phyloP scores from a whole-genome alignment of 495 filamentous ascomycete genomes.

The Entonaema liquescens region DNA sequence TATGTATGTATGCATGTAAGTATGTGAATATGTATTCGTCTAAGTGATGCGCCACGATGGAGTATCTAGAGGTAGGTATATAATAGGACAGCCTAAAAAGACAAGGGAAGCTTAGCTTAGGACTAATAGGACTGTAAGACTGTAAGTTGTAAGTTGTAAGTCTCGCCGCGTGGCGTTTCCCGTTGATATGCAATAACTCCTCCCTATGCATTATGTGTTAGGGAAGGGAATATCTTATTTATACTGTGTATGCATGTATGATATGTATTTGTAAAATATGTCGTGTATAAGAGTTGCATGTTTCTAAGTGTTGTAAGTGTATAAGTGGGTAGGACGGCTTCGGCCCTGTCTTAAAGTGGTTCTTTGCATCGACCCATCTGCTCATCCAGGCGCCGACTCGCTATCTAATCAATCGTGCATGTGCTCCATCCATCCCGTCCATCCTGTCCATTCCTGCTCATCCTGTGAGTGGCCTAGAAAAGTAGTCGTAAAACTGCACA shows the following conservation, averaged over 20 bases:
- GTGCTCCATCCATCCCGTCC: conserved; percentile 20
- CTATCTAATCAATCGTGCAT: conserved; percentile 45
- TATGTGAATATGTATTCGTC: neutral
- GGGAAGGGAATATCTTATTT: too few species aligned
- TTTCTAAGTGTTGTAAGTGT: neutral
- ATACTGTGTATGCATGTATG: too few species aligned
- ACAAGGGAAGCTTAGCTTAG: too few species aligned
- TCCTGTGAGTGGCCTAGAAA: conserved; percentile 36
- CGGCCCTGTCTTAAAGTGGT: conserved; percentile 25
- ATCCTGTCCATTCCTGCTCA: neutral
- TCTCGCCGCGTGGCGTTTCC: too few species aligned
- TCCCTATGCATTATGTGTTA: too few species aligned
- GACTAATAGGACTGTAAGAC: too few species aligned
- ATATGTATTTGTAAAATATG: neutral
- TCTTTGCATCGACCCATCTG: conserved; percentile 39
- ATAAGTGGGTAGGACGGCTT: neutral
- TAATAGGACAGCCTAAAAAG: too few species aligned
- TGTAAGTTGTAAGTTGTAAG: neutral
- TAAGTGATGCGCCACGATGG: too few species aligned
- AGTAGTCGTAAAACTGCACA: conserved; percentile 26
- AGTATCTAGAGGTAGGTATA: too few species aligned
- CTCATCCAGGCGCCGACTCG: conserved; percentile 28
- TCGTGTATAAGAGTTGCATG: neutral
- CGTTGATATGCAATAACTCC: too few species aligned
- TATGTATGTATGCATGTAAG: neutral